Evolutionary conservation across 306 rosid genomes (phyloP), one percentile per base, ranked within the genome.

Genomic region (Acacia acuminata): DNA sequence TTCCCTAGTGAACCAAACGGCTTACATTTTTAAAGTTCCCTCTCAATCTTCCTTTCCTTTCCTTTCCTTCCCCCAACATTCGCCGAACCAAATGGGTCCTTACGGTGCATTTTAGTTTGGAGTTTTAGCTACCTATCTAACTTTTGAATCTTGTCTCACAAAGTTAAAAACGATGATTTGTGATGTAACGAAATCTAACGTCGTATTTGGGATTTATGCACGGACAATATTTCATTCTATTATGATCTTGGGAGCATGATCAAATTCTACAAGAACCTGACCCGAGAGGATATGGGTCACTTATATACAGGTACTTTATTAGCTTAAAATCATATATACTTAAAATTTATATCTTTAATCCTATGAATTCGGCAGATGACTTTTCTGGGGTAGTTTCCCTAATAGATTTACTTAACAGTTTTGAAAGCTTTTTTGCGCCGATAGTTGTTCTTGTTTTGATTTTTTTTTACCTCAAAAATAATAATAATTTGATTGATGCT

Each of bases 161-260:
- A 7, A 7, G 14, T 0, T 0, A 20, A 38, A 9, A 20, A 44
- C 17, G 4, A 30, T 40, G 27, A 68, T 68, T 77, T 71, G 60
- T 79, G 81, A 84, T 73, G 36, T 80, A 14, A 88, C 78, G 97
- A 84, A 69, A 68, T 90, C 84, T 79, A 77, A 84, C 79, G 83
- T 84, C 43, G 86, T 66, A 75, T 71, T 43, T 93, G 99, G 99
- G 91, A 84, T 9, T 77, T 93, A 69, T 93, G 98, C 80, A 88
- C 93, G 3, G 89, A 72, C 71, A 73, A 7, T 45, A 85, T 95
- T 60, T 0, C 0, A 5, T 92, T 38, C 68, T 0, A 74, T 66
- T 97, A 92, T 81, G 98, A 95, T 74, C 81, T 94, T 80, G 99
- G 99, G 61, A 95, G 99, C 88, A 95, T 95, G 99, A 93, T 95